Evolutionary conservation across 352 stramenopile genomes (phyloP).

Genomic region (Globisporangium sylvaticum): DNA sequence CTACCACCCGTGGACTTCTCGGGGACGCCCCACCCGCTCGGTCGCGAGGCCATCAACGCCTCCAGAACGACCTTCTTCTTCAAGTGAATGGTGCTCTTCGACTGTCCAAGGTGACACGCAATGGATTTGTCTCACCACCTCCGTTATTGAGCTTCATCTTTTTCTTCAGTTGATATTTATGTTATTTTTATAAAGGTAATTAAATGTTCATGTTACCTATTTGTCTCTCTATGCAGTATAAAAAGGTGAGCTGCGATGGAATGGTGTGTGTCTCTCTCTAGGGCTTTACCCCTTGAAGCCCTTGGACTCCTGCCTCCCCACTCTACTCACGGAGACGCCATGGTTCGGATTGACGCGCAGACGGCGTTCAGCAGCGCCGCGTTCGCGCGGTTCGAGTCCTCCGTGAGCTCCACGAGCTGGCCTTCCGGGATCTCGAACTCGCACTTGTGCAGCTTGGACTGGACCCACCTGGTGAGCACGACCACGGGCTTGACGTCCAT

Average conservation of each 20-base stretch:
- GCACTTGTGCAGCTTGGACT: conserved; percentile 21
- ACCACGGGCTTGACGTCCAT: conserved; percentile 5
- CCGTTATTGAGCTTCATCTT: too few species aligned
- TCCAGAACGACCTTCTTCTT: too few species aligned
- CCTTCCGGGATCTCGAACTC: conserved; percentile 1
- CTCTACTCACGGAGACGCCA: background rate
- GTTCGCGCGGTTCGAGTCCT: background rate
- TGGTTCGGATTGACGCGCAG: background rate
- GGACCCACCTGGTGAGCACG: conserved; percentile 35
- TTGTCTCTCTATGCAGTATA: background rate
- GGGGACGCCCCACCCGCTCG: too few species aligned
- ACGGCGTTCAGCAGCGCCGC: background rate
- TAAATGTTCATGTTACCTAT: too few species aligned
- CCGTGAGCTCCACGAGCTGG: background rate
- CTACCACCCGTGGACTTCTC: background rate
- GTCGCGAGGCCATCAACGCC: background rate
- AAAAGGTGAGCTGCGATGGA: background rate
- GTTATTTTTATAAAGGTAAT: too few species aligned
- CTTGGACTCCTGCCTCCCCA: background rate
- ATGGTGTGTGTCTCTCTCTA: background rate
- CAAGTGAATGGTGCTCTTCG: too few species aligned
- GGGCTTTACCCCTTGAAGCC: background rate
- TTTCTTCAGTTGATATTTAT: too few species aligned
- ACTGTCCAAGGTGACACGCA: too few species aligned
- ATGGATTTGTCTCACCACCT: too few species aligned